Base-by-base conservation (phyloP, 441 rosid genomes). In the Heliophila coronopifolia region DNA sequence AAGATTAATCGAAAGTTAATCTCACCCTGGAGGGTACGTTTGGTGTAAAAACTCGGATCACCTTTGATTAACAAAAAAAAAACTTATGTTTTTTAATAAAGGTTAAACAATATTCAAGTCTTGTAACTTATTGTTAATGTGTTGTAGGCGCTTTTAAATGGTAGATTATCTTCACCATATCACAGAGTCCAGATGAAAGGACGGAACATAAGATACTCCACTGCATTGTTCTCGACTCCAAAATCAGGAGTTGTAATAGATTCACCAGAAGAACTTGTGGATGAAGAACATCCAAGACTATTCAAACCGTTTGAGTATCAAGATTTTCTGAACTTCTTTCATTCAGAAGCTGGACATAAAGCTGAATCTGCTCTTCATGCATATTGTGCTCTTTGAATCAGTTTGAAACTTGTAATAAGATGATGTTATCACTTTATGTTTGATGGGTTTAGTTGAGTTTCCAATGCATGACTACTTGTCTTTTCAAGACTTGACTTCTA, bases 101-200 rank as follows among this genome's bases (percentile, higher is more conserved):
- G 23, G 23, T 2, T n/a, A n/a, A n/a, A n/a, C n/a, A 20, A 20
- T 20, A 20, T 7, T 52, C 9, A 2, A 7, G n/a, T 20, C 6
- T 9, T 12, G 8, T 15, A n/a, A 10, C 9, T 17, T 40, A 23
- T 24, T 41, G 22, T n/a, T n/a, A n/a, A n/a, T n/a, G 15, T 42
- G 12, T 35, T 50, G 23, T 30, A 65, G 65, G 65, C 69, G 43
- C 12, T 50, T 20, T 26, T 58, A 22, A 65, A 65, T 51, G 70
- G 65, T 23, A 20, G 65, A 65, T 13, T 65, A 34, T n/a, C n/a
- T 28, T 23, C 61, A 8, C 37, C 70, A 13, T 22, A 31, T 46
- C 88, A 83, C 28, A 66, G 83, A 0, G 88, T 77, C 0, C 43
- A 75, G 78, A 73, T 80, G 76, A 68, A 14, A 7, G 83, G 73